phyloP scores from a whole-genome alignment of 148 eudicot species.

The Persicaria tinctoria region DNA sequence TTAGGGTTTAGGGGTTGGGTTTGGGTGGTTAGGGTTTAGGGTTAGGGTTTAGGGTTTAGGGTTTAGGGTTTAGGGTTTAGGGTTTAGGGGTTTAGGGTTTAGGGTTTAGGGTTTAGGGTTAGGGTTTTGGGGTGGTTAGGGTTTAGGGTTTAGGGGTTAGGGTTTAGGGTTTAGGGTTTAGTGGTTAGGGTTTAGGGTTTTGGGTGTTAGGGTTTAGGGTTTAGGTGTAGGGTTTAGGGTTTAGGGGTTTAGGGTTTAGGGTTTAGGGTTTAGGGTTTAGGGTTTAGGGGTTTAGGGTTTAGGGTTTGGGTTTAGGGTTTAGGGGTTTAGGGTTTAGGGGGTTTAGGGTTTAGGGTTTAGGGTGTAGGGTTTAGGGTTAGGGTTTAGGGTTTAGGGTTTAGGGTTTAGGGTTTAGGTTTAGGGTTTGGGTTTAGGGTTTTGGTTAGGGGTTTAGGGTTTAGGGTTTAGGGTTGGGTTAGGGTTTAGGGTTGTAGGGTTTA shows the following conservation, averaged over 20 bases:
- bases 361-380: slow-evolving; percentile 17
- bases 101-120: too few relatives aligned
- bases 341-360: slow-evolving; percentile 19
- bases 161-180: slow-evolving; percentile 19
- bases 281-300: slow-evolving; percentile 27
- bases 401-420: slow-evolving; percentile 19
- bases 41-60: slow-evolving; percentile 19
- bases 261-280: slow-evolving; percentile 23
- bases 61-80: slow-evolving; percentile 22
- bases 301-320: slow-evolving; percentile 22
- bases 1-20: slow-evolving; percentile 10
- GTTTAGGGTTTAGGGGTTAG: slow-evolving; percentile 21
- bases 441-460: slow-evolving; percentile 19
- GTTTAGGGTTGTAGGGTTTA: slow-evolving; percentile 19
- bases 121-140: slow-evolving; percentile 10
- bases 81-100: slow-evolving; percentile 7
- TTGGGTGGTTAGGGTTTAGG: slow-evolving; percentile 9
- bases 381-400: slow-evolving; percentile 24
- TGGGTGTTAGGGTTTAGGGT: slow-evolving; percentile 16
- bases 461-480: too few relatives aligned
- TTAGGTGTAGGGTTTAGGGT: slow-evolving; percentile 5
- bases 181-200: slow-evolving; percentile 19
- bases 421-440: slow-evolving; percentile 20
- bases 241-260: slow-evolving; percentile 18
- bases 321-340: slow-evolving; percentile 23